A percentile compares a stretch with the other conserved stretches of the same genome.
phyloP scores from a whole-genome alignment of 1,284 basidiomycete species.

The Porogramme epimiltina region DNA sequence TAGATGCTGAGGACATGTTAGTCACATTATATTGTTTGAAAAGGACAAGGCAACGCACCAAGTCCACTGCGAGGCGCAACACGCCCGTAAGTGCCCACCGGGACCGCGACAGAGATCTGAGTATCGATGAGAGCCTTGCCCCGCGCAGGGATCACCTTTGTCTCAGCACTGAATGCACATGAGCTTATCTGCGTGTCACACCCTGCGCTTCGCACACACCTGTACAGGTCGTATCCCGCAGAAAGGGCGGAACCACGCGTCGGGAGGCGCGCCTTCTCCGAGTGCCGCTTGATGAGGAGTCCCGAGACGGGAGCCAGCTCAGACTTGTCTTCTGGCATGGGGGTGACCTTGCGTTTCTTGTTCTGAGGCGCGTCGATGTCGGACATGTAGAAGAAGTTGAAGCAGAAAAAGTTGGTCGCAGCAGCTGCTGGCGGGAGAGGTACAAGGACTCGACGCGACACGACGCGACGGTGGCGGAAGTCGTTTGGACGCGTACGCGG shows the following conservation, averaged over 20 bases:
- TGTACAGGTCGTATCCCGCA: conserved; percentile 95
- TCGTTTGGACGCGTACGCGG: conserved; percentile 24
- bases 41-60: conserved; percentile 47
- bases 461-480: conserved; percentile 7
- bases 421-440: too few relatives aligned
- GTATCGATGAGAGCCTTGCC: conserved; percentile 91
- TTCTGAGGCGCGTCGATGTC: conserved; percentile 38
- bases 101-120: conserved; percentile 91
- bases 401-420: too few relatives aligned
- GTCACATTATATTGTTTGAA: conserved; percentile 26
- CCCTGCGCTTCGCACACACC: conserved; percentile 44
- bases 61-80: conserved; percentile 94
- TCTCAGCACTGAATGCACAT: conserved; percentile 62
- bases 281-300: conserved; percentile 86
- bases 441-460: background rate
- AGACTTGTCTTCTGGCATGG: conserved; percentile 24
- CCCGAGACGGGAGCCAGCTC: conserved; percentile 43
- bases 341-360: conserved; percentile 64
- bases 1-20: conserved; percentile 78
- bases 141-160: conserved; percentile 76
- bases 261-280: conserved; percentile 82
- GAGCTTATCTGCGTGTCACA: background rate
- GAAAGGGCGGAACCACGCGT: conserved; percentile 85
- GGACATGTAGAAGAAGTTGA: conserved; percentile 27
- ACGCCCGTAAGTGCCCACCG: conserved; percentile 91